Percentiles rank a stretch among this genome's conserved stretches.
phyloP scores from a whole-genome alignment of 169 alveolate species.

The Neospora caninum region DNA sequence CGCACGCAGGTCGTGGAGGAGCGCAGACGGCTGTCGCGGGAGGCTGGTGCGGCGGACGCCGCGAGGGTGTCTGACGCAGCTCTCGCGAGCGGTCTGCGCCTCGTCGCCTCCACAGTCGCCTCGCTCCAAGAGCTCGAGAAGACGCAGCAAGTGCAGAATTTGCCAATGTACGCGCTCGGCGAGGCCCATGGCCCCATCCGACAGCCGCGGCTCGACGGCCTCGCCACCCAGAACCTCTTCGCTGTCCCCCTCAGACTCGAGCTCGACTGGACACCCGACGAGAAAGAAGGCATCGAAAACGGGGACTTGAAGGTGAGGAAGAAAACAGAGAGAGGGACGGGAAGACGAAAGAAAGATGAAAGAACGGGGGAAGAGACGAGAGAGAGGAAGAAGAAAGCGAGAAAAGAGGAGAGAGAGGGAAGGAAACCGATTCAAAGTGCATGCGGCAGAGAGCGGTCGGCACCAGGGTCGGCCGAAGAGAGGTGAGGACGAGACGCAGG shows the following conservation, averaged over 20 bases:
- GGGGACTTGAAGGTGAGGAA: conserved; percentile 40
- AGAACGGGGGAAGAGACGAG: no score
- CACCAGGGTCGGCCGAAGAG: no score
- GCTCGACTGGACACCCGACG: conserved; percentile 52
- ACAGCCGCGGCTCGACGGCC: neutral
- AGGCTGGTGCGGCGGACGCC: neutral
- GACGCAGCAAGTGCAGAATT: neutral
- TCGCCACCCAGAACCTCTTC: conserved; percentile 5
- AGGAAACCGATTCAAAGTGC: no score
- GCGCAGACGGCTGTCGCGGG: neutral
- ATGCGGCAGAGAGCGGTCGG: no score
- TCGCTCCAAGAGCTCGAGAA: neutral
- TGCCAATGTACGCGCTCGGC: neutral
- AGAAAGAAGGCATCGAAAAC: neutral
- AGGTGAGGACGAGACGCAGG: no score
- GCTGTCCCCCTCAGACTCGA: conserved; percentile 58
- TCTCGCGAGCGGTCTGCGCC: conserved; percentile 1
- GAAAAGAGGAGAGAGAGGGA: no score
- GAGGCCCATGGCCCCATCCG: neutral
- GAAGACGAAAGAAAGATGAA: no score
- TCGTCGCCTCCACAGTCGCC: neutral
- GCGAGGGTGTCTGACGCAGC: neutral
- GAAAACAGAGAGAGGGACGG: no score
- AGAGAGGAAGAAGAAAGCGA: no score
- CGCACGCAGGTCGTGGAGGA: neutral